A percentile compares a stretch with the other conserved stretches of the same genome.
These are phyloP conservation scores for Fusarium virguliforme DNA, from an alignment of 2,329 filamentous ascomycete genomes.

Conservation along the genomic window DNA sequence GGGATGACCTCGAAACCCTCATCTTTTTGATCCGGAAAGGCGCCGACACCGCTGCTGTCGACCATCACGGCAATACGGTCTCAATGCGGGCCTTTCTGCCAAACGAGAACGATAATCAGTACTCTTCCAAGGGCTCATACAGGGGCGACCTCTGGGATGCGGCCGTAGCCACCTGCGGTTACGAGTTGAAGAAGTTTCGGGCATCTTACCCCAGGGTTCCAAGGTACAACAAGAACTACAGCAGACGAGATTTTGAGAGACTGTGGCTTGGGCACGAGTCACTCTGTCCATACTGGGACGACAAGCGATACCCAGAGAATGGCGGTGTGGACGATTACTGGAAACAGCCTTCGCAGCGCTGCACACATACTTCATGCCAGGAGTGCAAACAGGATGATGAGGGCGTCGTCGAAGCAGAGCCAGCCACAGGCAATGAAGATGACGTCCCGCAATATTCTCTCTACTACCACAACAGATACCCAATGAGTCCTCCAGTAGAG, in stretches of 20 bases:
- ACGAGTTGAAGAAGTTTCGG: constrained; percentile 7
- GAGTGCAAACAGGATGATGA: constrained; percentile 1
- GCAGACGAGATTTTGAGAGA: constrained; percentile 30
- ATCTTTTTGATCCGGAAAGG: constrained; percentile 9
- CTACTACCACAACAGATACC: background rate
- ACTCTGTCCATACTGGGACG: constrained; percentile 35
- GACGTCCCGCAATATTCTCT: constrained; percentile 6
- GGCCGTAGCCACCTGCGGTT: constrained; percentile 19
- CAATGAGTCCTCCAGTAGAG: background rate
- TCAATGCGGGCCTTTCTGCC: constrained; percentile 23
- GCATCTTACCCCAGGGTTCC: constrained; percentile 12
- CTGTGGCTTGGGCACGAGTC: constrained; percentile 28
- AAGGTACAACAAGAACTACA: constrained; percentile 23
- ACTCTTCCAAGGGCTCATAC: constrained; percentile 27
- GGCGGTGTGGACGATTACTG: constrained; percentile 14
- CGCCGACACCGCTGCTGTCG: background rate
- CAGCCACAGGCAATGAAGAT: background rate
- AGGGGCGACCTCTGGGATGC: constrained; percentile 39
- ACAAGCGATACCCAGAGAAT: constrained; percentile 20
- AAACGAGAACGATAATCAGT: constrained; percentile 17
- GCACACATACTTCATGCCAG: constrained; percentile 15
- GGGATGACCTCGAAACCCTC: constrained; percentile 11
- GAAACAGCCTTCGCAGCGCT: constrained; percentile 22
- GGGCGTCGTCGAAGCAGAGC: fast-evolving
- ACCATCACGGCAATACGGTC: constrained; percentile 13